Evolutionary conservation across 225 moss, liverwort and hornwort genomes (phyloP).

Genomic region (Pseudisothecium myosuroides): DNA sequence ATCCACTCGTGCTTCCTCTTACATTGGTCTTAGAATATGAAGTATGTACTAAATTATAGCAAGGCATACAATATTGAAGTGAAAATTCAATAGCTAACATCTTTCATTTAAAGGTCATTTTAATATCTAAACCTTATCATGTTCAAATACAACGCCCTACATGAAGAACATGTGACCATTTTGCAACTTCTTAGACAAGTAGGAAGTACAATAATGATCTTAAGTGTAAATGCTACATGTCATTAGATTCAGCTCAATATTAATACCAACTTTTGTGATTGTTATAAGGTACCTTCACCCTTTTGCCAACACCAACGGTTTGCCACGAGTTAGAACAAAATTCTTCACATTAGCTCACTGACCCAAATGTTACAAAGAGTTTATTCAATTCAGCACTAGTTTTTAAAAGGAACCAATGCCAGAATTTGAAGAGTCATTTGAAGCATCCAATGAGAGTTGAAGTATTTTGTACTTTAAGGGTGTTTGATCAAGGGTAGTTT

Average conservation of each 20-base stretch:
- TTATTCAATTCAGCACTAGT: not conserved
- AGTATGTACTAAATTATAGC: not conserved
- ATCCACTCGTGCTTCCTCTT: too few relatives aligned
- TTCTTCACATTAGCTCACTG: not conserved
- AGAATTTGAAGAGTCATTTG: too few relatives aligned
- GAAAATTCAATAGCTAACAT: not conserved
- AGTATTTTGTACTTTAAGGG: not conserved
- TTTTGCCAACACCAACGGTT: not conserved
- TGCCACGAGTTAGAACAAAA: not conserved
- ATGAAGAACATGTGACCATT: not conserved
- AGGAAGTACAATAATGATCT: not conserved
- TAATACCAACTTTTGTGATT: not conserved
- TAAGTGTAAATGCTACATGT: not conserved
- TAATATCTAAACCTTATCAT: not conserved
- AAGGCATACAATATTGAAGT: not conserved
- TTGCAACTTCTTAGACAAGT: not conserved
- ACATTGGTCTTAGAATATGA: not conserved
- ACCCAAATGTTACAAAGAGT: not conserved
- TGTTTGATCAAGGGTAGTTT: rapidly evolving
- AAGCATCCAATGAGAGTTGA: not conserved
- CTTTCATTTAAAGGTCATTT: not conserved
- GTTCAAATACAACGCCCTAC: rapidly evolving
- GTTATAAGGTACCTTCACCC: not conserved
- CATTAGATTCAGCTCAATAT: rapidly evolving
- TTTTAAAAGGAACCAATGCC: not conserved